Evolutionary conservation across 345 rosid genomes (phyloP).

Genomic region (Eucalyptus guilfoylei): DNA sequence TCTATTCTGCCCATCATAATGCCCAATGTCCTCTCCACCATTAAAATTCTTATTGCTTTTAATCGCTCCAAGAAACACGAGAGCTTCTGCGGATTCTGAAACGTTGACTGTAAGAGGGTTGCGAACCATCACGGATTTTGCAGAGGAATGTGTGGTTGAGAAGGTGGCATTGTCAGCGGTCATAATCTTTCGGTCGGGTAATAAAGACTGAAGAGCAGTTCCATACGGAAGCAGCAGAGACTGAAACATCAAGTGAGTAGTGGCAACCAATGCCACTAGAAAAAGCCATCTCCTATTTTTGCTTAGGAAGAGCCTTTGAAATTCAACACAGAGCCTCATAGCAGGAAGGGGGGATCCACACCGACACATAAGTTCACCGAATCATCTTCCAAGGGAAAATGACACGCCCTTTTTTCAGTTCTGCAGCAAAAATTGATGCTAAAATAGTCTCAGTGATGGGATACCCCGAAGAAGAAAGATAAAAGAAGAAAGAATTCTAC

Average conservation of each 20-base stretch:
- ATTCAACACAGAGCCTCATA: not conserved
- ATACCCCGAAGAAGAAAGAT: not conserved
- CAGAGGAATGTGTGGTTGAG: constrained; percentile 6
- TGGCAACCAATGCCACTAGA: constrained; percentile 32
- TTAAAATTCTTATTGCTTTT: constrained; percentile 4
- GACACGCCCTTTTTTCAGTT: not conserved
- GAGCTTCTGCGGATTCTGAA: constrained; percentile 15
- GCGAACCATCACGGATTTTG: constrained; percentile 28
- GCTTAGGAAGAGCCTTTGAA: constrained; percentile 14
- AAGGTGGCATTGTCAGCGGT: constrained; percentile 1
- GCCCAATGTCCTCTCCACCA: not conserved
- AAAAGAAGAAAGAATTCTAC: not conserved
- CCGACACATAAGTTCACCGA: not conserved
- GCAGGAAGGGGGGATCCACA: not conserved
- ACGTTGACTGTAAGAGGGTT: constrained; percentile 47
- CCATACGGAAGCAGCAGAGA: constrained; percentile 58
- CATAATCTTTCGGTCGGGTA: constrained; percentile 9
- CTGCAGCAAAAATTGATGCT: not conserved
- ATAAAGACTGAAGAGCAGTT: constrained; percentile 44
- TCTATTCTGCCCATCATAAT: not conserved
- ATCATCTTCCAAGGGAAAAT: not conserved
- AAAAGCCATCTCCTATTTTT: constrained; percentile 47
- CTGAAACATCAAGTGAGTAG: constrained; percentile 53
- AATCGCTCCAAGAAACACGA: constrained; percentile 1
- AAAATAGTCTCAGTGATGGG: not conserved